Evolutionary conservation across 176 grass and related monocot genomes (phyloP).

Genomic region (Hyparrhenia diplandra): DNA sequence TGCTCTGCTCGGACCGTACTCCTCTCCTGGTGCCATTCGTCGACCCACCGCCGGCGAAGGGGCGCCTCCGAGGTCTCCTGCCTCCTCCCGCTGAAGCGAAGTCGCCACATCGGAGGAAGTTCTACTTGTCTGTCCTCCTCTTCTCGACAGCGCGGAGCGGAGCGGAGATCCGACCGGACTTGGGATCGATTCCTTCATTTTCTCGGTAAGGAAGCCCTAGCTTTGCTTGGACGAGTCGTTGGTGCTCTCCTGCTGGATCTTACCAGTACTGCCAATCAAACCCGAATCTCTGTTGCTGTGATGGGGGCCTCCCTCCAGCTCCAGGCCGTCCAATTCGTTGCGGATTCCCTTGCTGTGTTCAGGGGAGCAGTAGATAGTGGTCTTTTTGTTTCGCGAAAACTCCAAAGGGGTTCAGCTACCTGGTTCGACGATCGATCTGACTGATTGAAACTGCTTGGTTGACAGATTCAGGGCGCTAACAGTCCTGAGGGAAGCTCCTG

Average conservation of each 20-base stretch:
- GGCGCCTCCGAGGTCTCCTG: background rate
- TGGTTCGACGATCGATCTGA: slow-evolving; percentile 17
- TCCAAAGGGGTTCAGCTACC: background rate
- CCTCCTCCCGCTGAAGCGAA: background rate
- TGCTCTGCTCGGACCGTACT: too few relatives aligned
- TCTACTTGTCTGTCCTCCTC: background rate
- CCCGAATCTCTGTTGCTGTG: background rate
- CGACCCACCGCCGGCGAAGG: background rate
- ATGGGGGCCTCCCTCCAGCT: background rate
- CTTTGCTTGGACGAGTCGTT: background rate
- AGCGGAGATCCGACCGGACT: slow-evolving; percentile 8
- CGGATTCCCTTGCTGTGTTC: background rate
- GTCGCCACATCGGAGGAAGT: background rate
- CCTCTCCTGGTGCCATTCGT: background rate
- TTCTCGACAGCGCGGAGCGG: background rate
- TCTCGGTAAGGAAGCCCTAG: slow-evolving; percentile 16
- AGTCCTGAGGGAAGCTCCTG: background rate
- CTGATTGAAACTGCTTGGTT: slow-evolving; percentile 15
- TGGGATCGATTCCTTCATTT: background rate
- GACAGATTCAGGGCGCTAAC: slow-evolving; percentile 27
- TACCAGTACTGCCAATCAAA: background rate
- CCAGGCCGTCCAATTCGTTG: background rate
- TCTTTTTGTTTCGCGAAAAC: background rate
- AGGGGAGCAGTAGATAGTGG: background rate
- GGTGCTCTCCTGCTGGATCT: background rate